These are phyloP conservation scores for Salicornia ramosissima DNA, from an alignment of 148 eudicot species.

Conservation along the genomic window DNA sequence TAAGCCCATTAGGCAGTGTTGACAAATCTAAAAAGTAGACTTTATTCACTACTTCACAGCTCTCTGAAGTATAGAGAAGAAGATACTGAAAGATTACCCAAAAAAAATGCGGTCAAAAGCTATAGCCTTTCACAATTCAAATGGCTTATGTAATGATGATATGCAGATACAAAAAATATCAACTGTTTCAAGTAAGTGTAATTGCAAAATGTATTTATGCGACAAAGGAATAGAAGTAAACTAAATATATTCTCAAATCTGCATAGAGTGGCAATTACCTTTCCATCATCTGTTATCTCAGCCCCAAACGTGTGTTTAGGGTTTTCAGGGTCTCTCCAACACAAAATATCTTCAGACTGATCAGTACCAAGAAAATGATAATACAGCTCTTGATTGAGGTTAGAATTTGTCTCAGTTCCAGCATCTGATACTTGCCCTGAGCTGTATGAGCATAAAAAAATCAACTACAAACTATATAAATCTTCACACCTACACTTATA, in stretches of 20 bases:
- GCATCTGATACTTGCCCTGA: slow-evolving; percentile 66
- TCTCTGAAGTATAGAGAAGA: slow-evolving; percentile 55
- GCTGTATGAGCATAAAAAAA: slow-evolving; percentile 2
- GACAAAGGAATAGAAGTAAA: neutral
- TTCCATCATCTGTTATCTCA: slow-evolving; percentile 80
- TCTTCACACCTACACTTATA: no score
- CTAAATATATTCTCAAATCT: neutral
- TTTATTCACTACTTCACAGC: slow-evolving; percentile 81
- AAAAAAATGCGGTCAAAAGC: neutral
- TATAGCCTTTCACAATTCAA: slow-evolving; percentile 7
- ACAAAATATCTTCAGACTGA: slow-evolving; percentile 90
- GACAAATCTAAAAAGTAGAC: slow-evolving; percentile 73
- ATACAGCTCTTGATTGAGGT: slow-evolving; percentile 72
- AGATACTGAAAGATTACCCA: slow-evolving; percentile 35
- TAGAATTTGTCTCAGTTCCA: slow-evolving; percentile 84
- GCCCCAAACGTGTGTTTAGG: slow-evolving; percentile 60
- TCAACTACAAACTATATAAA: no score
- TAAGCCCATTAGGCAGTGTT: slow-evolving; percentile 57
- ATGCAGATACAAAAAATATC: neutral
- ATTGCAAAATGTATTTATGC: neutral
- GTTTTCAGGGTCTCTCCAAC: slow-evolving; percentile 85
- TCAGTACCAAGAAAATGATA: slow-evolving; percentile 91
- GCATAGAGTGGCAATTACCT: slow-evolving; percentile 44
- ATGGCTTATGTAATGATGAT: neutral
- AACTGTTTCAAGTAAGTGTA: neutral